Evolutionary conservation across 306 rosid genomes (phyloP).

Genomic region (Glycine latifolia): DNA sequence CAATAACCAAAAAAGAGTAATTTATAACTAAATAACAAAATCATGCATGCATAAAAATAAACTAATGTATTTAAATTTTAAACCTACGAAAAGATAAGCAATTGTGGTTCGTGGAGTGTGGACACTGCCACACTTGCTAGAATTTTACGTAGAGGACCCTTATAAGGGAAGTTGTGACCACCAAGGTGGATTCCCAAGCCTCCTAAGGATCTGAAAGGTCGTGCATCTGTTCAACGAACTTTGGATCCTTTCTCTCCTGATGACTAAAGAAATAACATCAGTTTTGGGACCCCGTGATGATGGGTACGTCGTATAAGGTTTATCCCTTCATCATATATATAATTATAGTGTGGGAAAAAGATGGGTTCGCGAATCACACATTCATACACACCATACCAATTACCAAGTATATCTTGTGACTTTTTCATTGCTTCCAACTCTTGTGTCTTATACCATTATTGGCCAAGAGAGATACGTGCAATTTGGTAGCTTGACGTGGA

Average conservation of each 20-base stretch:
- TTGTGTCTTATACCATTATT: not conserved
- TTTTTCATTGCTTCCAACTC: not conserved
- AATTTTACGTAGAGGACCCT: too few species aligned
- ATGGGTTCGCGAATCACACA: not conserved
- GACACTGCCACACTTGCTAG: too few species aligned
- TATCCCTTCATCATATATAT: slow-evolving; percentile 17
- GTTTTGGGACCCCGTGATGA: slow-evolving; percentile 15
- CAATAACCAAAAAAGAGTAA: too few species aligned
- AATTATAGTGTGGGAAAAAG: not conserved
- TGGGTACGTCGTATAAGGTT: not conserved
- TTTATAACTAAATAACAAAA: too few species aligned
- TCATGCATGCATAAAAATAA: too few species aligned
- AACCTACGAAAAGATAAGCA: too few species aligned
- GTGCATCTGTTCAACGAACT: not conserved
- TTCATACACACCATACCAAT: not conserved
- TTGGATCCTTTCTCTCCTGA: slow-evolving; percentile 15
- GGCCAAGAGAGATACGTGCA: not conserved
- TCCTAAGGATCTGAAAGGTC: not conserved
- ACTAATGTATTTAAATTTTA: too few species aligned
- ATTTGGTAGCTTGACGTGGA: slow-evolving; percentile 39
- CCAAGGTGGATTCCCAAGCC: too few species aligned
- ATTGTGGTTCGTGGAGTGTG: too few species aligned
- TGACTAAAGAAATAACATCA: not conserved
- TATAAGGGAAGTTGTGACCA: too few species aligned
- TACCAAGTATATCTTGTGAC: not conserved